phyloP scores from a whole-genome alignment of 306 rosid genomes.

The Cucurbita argyrosperma region DNA sequence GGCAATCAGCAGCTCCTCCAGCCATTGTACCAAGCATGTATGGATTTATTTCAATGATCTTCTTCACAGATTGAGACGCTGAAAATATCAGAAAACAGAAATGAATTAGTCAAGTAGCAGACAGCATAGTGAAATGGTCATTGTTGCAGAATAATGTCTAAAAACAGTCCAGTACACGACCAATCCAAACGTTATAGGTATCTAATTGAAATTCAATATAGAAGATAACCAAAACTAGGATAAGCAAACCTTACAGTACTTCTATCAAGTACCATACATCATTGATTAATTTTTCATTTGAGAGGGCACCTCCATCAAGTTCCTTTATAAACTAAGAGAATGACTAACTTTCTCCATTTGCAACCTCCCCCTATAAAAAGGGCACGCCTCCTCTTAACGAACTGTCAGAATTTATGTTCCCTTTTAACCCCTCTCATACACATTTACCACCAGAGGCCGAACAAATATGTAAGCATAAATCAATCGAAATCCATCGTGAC shows the following conservation, averaged over 20 bases:
- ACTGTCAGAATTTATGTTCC: neutral
- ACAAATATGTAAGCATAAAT: neutral
- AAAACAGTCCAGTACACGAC: neutral
- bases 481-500: neutral
- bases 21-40: conserved; percentile 47
- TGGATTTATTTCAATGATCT: conserved; percentile 35
- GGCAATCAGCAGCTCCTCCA: conserved; percentile 49
- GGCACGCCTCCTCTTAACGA: neutral
- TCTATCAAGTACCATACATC: neutral
- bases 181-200: neutral
- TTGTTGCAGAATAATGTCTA: neutral
- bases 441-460: neutral
- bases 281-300: no score
- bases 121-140: neutral
- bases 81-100: conserved; percentile 2
- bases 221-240: neutral
- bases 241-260: neutral
- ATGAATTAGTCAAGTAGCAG: neutral
- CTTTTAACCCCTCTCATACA: neutral
- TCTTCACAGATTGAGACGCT: conserved; percentile 94
- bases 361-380: neutral
- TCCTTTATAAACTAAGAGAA: neutral
- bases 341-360: neutral
- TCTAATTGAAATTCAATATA: neutral
- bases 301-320: neutral